A percentile compares a stretch with the other conserved stretches of the same genome.
Conservation (phyloP, 148 eudicot genomes). For the Polygonum maritimum region DNA sequence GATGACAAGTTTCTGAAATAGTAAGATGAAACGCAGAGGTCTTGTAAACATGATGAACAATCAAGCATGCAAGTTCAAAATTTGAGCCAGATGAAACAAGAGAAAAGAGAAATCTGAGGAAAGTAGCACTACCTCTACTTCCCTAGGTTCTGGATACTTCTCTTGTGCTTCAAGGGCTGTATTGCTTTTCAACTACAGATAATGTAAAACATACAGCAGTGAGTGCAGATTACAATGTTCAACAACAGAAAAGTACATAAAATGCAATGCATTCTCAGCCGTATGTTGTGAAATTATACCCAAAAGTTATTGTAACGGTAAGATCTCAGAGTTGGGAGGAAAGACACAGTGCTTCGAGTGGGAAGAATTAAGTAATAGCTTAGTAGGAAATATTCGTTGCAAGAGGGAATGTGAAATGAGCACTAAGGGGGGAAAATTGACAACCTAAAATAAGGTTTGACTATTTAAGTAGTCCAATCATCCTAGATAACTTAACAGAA, state of each 20-base stretch:
- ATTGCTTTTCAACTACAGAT: conserved; percentile 71
- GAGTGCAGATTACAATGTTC: background rate
- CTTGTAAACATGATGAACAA: background rate
- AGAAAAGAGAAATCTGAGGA: background rate
- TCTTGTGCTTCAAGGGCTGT: conserved; percentile 85
- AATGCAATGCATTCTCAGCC: background rate
- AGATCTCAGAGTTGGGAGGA: background rate
- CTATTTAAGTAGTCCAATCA: background rate
- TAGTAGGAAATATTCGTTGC: background rate
- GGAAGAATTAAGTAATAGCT: background rate
- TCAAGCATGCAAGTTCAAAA: background rate
- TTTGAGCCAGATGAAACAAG: background rate
- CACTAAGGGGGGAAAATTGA: background rate
- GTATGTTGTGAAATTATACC: background rate
- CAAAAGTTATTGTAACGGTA: background rate
- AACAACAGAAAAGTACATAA: background rate
- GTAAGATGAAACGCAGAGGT: background rate
- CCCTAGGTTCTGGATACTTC: conserved; percentile 72
- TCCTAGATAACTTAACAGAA: background rate
- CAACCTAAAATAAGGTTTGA: background rate
- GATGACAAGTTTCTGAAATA: conserved; percentile 71
- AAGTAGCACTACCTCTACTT: conserved; percentile 58
- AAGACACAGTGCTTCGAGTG: background rate
- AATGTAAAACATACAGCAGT: background rate
- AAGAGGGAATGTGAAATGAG: background rate